Evolutionary conservation across 805 yeast genomes (phyloP), one percentile per base, ranked within the genome.

Genomic region (Candida caryicola): DNA sequence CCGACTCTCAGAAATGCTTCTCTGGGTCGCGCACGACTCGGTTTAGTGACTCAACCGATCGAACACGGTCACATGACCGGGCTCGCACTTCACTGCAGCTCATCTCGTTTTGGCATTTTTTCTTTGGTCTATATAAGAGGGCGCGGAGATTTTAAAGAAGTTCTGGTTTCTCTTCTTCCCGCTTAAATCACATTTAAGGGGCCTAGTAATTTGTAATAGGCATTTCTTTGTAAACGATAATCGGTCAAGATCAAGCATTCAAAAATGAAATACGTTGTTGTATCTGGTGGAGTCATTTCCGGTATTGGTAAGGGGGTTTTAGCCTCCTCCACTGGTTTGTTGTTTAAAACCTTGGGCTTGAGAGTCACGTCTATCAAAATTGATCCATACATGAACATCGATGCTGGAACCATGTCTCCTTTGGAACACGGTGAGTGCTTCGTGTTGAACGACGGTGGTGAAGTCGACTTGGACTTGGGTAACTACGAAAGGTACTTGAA

Each of bases 321-420:
- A 43, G 99, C 99, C 44, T 89, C 97, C 25, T 88, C 97, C 44
- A 93, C 98, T 23, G 99, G 99, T 44, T 80, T 93, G 68, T 66
- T 93, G 48, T 77, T 93, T 66, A 93, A 93, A 66, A 90, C 99
- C 29, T 70, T 87, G 42, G 99, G 99, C 44, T 76, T 85, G 56
- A 82, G 95, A 60, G 98, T 91, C 46, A 91, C 99, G 3, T 89
- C 98, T 12, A 91, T 93, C 71, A 93, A 93, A 66, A 93, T 93
- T 57, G 99, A 93, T 71, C 99, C 99, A 29, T 93, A 93, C 69
- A 86, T 93, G 95, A 93, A 93, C 70, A 88, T 93, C 52, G 99
- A 93, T 71, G 99, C 99, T 28, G 99, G 99, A 55, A 93, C 99
- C 31, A 93, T 93, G 99, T 87, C 96, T 29, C 99, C 99, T 16